phyloP scores from a whole-genome alignment of 139 green algal species.

The Trebouxia sp. region DNA sequence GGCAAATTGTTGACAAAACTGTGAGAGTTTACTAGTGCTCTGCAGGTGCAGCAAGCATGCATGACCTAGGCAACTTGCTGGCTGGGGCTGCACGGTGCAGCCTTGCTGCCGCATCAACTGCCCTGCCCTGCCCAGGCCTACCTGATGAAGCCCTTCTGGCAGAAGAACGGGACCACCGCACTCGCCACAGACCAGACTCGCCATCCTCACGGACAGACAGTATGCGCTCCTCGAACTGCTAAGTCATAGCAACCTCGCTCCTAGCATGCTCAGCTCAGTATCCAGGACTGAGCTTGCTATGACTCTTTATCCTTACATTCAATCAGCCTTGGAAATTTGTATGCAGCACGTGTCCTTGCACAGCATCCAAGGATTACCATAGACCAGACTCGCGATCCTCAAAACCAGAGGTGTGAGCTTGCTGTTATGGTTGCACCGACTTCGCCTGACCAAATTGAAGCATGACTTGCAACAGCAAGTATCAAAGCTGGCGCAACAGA shows the following conservation, averaged over 20 bases:
- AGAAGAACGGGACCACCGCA: neutral
- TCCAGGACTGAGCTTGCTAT: neutral
- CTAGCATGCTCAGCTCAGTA: neutral
- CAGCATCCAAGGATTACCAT: too few relatives aligned
- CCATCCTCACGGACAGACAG: neutral
- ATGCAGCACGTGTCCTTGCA: too few relatives aligned
- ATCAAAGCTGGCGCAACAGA: too few relatives aligned
- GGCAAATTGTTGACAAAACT: too few relatives aligned
- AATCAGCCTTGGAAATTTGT: too few relatives aligned
- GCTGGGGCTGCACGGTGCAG: neutral
- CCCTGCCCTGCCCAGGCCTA: conserved; percentile 21
- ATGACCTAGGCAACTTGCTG: neutral
- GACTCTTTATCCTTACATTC: neutral
- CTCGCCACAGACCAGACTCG: neutral
- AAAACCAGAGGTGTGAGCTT: too few relatives aligned
- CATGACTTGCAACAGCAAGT: neutral
- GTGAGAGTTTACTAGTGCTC: neutral
- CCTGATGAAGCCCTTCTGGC: neutral
- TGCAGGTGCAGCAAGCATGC: conserved; percentile 10
- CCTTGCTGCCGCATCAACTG: conserved; percentile 4
- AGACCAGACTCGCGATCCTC: too few relatives aligned
- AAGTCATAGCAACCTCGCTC: neutral
- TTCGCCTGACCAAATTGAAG: too few relatives aligned
- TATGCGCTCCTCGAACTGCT: neutral
- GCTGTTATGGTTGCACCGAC: too few relatives aligned